Evolutionary conservation across 2,329 filamentous ascomycete genomes (phyloP).

Genomic region (Didymellaceae sp.): DNA sequence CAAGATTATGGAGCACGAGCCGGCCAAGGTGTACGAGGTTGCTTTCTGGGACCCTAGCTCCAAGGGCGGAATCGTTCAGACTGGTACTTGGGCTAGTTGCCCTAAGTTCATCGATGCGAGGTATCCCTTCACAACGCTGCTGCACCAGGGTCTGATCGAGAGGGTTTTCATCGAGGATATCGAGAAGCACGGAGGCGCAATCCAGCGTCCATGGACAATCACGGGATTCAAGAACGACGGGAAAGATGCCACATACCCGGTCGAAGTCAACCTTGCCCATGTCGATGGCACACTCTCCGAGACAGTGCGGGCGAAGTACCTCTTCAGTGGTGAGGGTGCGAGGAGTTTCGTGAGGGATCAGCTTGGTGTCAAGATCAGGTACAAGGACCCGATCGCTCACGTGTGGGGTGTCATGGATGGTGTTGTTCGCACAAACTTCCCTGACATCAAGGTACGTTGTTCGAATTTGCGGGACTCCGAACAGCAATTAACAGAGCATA

Average conservation of each 20-base stretch:
- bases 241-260: slow-evolving; percentile 73
- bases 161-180: slow-evolving; percentile 67
- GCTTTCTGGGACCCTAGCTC: slow-evolving; percentile 68
- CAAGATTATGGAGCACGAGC: slow-evolving; percentile 84
- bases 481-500: slow-evolving; percentile 32
- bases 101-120: slow-evolving; percentile 77
- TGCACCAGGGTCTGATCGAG: slow-evolving; percentile 69
- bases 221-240: slow-evolving; percentile 67
- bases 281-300: slow-evolving; percentile 74
- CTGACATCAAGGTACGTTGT: slow-evolving; percentile 61
- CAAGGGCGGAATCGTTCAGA: slow-evolving; percentile 63
- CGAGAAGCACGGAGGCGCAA: slow-evolving; percentile 61
- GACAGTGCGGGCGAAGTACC: slow-evolving; percentile 67
- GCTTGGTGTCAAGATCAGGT: slow-evolving; percentile 69
- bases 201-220: slow-evolving; percentile 68
- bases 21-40: slow-evolving; percentile 81
- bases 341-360: slow-evolving; percentile 66
- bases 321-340: slow-evolving; percentile 69
- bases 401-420: slow-evolving; percentile 74
- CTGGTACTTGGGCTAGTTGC: slow-evolving; percentile 82
- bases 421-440: slow-evolving; percentile 68
- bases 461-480: background rate
- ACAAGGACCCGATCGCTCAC: slow-evolving; percentile 68
- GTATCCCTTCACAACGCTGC: slow-evolving; percentile 68
- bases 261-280: slow-evolving; percentile 78